Conservation (phyloP, 2,329 filamentous ascomycete species). For the Fusarium begoniae region DNA sequence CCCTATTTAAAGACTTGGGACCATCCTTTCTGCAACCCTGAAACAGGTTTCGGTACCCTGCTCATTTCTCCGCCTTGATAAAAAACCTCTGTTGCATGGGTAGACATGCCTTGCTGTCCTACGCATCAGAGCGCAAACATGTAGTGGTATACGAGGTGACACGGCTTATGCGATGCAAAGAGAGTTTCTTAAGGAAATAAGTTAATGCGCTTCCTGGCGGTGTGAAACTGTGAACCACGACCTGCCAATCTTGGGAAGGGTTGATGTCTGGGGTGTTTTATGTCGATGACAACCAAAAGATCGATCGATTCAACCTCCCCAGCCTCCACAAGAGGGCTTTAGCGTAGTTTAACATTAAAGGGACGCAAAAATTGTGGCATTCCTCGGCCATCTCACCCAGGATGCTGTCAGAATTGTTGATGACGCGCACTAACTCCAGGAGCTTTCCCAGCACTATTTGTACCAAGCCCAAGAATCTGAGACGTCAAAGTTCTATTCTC, state of each 20-base stretch:
- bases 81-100: not conserved
- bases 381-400: too few species aligned
- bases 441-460: too few species aligned
- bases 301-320: not conserved
- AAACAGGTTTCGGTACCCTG: not conserved
- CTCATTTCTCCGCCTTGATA: not conserved
- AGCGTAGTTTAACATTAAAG: not conserved
- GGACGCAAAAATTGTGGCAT: not conserved
- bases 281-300: constrained; percentile 11
- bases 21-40: not conserved
- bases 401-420: not conserved
- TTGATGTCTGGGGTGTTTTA: not conserved
- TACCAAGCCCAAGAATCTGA: not conserved
- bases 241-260: not conserved
- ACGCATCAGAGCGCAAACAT: not conserved
- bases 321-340: not conserved
- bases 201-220: not conserved
- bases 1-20: not conserved
- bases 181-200: not conserved
- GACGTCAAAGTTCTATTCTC: too few species aligned
- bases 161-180: not conserved
- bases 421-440: not conserved
- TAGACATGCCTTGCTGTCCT: not conserved
- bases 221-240: not conserved
- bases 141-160: not conserved